Evolutionary conservation across 441 rosid genomes (phyloP), one percentile per base, ranked within the genome.

Genomic region (Gossypium aridum): DNA sequence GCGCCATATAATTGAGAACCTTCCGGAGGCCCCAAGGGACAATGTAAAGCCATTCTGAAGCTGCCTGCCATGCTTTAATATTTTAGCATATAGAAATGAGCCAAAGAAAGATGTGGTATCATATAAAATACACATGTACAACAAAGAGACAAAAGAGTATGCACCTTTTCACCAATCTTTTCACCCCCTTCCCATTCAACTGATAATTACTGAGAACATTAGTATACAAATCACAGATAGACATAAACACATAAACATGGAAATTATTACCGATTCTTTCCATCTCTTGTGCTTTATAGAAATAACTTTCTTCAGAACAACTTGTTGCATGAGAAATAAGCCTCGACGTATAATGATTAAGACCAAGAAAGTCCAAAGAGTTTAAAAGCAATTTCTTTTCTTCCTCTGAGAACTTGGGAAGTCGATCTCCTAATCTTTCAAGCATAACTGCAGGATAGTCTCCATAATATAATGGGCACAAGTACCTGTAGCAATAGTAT

Each of bases 21-120:
- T 76, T 88, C 74, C 86, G 81, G 60, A 90, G 80, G 79, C 90
- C 95, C 92, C 91, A 90, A 23, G 92, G 95, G 81, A 86, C 90
- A 72, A 84, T 78, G 34, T 79, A 87, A 55, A 89, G 91, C 92
- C 92, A 90, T 37, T 84, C 88, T 37, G 92, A 90, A 64, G 96
- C 96, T 74, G 90, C 96, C 96, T 89, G 89, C 54, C 72, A 75
- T 25, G 22, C 45, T 34, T 74, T 76, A 71, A 55, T 81, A 72
- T 76, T 64, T 72, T 22, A 82, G 74, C 49, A 64, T 16, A 79
- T 39, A 1, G 63, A 37, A 64, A 55, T 51, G 7, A 64, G 54
- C 53, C 16, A 37, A 54, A 64, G 16, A 47, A 71, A 57, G 26
- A 7, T 49, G 19, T 37, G 64, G 3, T 47, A 23, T 10, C 17